Base-by-base conservation (phyloP, 768 basidiomycete species). In the Lentinula aciculospora region DNA sequence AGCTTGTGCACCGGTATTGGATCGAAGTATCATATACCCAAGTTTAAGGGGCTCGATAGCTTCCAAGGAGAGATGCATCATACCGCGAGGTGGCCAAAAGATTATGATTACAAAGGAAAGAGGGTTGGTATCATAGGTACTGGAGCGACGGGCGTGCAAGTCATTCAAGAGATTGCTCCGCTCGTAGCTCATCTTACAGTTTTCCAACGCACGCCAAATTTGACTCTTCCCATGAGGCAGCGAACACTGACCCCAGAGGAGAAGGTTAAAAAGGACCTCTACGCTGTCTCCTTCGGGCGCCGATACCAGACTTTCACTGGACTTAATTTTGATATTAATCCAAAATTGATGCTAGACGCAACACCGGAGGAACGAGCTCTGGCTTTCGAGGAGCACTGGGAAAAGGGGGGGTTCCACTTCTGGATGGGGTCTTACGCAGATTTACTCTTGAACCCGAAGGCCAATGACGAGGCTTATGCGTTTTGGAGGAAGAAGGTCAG, bases 191-290 rank as follows among this genome's bases (percentile, higher is more conserved):
- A 61, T n/a, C 60, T 63, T 31, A 61, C 62, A 3, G 54, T 63
- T 7, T 63, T 63, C 58, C 60, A 63, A 13, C 58, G 60, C 34
- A 56, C 36, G 4, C 60, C 58, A 47, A 58, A 58, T 53, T 17
- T 51, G 17, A 19, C 47, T 4, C 47, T 58, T 23, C 48, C 57
- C 4, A 58, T 58, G 57, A 44, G 29, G 8, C 44, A 59, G 28
- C 28, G 25, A n/a, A 50, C 39, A 36, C 32, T 47, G 12, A 28
- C 17, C 10, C 19, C 17, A 46, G 25, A 31, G 19, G 53, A 47
- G 21, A 58, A 50, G 37, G 25, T 27, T 15, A 42, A 42, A 31
- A 27, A 53, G 28, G 40, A 29, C 9, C 27, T 58, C 3, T 53
- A 58, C 27, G 37, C 34, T 7, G 39, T 32, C 13, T 19, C 51